Evolutionary conservation across 345 rosid species (phyloP).

Genomic region (Psidium friedrichsthalianum): DNA sequence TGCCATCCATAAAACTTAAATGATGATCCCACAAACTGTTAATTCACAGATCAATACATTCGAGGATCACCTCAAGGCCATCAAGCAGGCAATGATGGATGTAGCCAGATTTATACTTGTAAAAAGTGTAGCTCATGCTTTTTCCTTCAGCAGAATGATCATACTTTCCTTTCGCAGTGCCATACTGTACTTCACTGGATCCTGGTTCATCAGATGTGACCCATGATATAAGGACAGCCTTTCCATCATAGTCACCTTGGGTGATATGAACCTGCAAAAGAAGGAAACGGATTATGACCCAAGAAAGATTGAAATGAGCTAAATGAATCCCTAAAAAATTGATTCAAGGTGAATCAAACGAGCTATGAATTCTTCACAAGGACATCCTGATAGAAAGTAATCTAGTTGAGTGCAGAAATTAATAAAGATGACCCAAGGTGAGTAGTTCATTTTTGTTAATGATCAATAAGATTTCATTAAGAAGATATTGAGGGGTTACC

Average conservation of each 20-base stretch:
- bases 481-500: not conserved
- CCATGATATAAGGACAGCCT: slow-evolving; percentile 81
- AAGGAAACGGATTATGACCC: not conserved
- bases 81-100: slow-evolving; percentile 65
- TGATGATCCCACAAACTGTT: not conserved
- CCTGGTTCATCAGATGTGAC: slow-evolving; percentile 67
- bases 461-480: not conserved
- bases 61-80: slow-evolving; percentile 57
- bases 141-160: slow-evolving; percentile 51
- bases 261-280: slow-evolving; percentile 63
- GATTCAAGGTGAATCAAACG: not conserved
- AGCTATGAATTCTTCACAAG: not conserved
- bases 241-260: slow-evolving; percentile 85
- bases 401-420: not conserved
- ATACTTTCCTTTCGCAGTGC: slow-evolving; percentile 27
- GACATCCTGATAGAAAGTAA: not conserved
- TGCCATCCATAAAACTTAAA: not conserved
- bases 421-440: not conserved
- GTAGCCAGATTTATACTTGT: slow-evolving; percentile 64
- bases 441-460: not conserved
- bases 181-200: slow-evolving; percentile 41
- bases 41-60: not conserved
- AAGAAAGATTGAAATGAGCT: not conserved
- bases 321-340: not conserved
- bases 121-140: slow-evolving; percentile 49